Base-by-base conservation (phyloP, 2,329 filamentous ascomycete species). In the Taxawa tesnikishii region DNA sequence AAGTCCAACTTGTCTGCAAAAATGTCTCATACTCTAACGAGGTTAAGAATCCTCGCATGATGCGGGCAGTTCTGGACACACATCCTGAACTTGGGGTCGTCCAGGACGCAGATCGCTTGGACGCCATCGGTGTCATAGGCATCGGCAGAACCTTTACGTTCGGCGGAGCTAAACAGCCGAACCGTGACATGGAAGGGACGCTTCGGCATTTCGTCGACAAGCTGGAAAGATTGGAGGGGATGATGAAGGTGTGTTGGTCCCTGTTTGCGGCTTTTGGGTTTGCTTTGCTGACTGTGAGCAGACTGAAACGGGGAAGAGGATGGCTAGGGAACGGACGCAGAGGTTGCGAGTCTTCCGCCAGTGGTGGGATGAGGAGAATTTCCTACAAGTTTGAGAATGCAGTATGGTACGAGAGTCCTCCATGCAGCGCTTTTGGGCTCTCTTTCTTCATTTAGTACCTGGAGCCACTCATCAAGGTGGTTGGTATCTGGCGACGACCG, bases 51-150 rank as follows among this genome's bases (percentile, higher is more conserved):
- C 77, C 79, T 1, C 44, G 52, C 16, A 56, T 59, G 9, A 75
- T 83, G 6, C 55, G 55, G n/a, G 55, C 59, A 2, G 62, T 87
- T n/a, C 62, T 92, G n/a, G 51, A 50, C 5, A 49, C 58, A 17
- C 63, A 81, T 51, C 83, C 83, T 1, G 83, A 90, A 54, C 62
- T 90, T 19, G 85, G 74, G 0, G 72, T 93, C 29, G 84, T 94
- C 18, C 87, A 94, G 58, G 88, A 94, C 55, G 87, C 87, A 4
- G 88, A 94, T 60, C 68, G 87, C 5, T 63, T 96, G n/a, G 88
- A 96, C 58, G 82, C 85, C 4, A 76, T 94, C 30, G 88, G 87
- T 1, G 83, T 82, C 0, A 72, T 94, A 17, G 88, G 88, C 1
- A 77, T 94, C 35, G 87, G 73, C 2, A 65, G 88, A 26, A 73